These are phyloP conservation scores for Coniochaeta ligniaria DNA, from an alignment of 2,329 filamentous ascomycete genomes.

Conservation along the genomic window DNA sequence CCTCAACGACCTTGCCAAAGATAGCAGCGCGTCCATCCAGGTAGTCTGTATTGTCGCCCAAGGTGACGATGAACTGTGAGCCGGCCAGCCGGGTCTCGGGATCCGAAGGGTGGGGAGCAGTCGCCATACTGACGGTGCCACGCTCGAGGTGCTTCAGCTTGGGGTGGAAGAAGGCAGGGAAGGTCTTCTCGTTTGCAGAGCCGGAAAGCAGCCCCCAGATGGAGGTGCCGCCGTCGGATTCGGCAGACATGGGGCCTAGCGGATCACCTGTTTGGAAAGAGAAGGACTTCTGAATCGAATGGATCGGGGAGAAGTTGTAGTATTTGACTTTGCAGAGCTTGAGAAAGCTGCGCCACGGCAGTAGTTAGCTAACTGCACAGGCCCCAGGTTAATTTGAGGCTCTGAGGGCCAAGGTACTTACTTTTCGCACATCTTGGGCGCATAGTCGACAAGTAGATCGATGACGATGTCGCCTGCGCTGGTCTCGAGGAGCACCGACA, in stretches of 20 bases:
- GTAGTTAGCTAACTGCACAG: slow-evolving; percentile 39
- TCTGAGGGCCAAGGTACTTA: slow-evolving; percentile 39
- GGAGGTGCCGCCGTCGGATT: slow-evolving; percentile 87
- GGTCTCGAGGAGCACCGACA: slow-evolving; percentile 93
- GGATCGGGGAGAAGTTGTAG: slow-evolving; percentile 93
- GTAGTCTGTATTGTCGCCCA: slow-evolving; percentile 84
- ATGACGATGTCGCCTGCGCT: slow-evolving; percentile 91
- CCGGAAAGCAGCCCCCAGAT: slow-evolving; percentile 81
- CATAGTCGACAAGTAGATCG: slow-evolving; percentile 82
- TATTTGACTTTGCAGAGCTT: slow-evolving; percentile 99
- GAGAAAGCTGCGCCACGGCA: slow-evolving; percentile 65
- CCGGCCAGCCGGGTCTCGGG: slow-evolving; percentile 76
- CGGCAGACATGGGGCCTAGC: slow-evolving; percentile 72
- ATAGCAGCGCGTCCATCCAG: slow-evolving; percentile 90
- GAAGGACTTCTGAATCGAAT: slow-evolving; percentile 90
- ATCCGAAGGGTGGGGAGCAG: slow-evolving; percentile 66
- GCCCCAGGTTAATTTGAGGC: slow-evolving; percentile 7
- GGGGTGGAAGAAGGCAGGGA: slow-evolving; percentile 75
- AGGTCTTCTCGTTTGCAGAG: slow-evolving; percentile 62
- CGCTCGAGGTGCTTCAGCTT: slow-evolving; percentile 84
- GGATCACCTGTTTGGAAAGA: slow-evolving; percentile 96
- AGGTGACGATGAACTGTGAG: slow-evolving; percentile 89
- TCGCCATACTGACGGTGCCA: slow-evolving; percentile 98
- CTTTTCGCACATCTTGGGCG: slow-evolving; percentile 93
- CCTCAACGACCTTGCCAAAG: slow-evolving; percentile 92